Conservation (phyloP, 768 basidiomycete species). For the Mycena haematopus region DNA sequence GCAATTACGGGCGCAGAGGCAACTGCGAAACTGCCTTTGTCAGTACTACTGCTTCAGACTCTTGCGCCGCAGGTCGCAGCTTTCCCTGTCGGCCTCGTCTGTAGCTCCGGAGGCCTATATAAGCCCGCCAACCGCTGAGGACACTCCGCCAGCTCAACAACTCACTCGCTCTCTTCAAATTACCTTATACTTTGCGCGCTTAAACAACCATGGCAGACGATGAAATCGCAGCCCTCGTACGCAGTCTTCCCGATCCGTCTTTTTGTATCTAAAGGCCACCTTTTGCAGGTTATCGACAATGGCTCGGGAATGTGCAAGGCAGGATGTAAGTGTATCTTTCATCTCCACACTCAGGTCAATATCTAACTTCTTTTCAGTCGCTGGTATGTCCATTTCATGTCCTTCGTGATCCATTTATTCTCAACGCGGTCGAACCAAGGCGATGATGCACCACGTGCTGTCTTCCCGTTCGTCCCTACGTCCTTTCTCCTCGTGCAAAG, state of each 20-base stretch:
- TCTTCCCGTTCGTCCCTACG: conserved; percentile 69
- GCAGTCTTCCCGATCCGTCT: background rate
- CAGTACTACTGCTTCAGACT: background rate
- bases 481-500: background rate
- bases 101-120: background rate
- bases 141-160: background rate
- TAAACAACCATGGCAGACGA: conserved; percentile 55
- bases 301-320: conserved; percentile 90
- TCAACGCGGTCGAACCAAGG: conserved; percentile 43
- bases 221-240: conserved; percentile 67
- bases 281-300: conserved; percentile 52
- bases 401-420: background rate
- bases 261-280: background rate
- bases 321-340: conserved; percentile 57
- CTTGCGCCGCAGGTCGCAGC: background rate
- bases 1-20: background rate
- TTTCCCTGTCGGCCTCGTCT: background rate
- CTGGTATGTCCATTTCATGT: conserved; percentile 6
- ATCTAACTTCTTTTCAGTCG: conserved; percentile 8
- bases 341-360: background rate
- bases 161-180: conserved; percentile 8
- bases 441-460: conserved; percentile 70
- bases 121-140: background rate
- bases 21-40: background rate
- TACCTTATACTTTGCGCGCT: conserved; percentile 1